Evolutionary conservation across 1,284 basidiomycete genomes (phyloP).

Genomic region (Microbotryum lychnidis-dioicae): DNA sequence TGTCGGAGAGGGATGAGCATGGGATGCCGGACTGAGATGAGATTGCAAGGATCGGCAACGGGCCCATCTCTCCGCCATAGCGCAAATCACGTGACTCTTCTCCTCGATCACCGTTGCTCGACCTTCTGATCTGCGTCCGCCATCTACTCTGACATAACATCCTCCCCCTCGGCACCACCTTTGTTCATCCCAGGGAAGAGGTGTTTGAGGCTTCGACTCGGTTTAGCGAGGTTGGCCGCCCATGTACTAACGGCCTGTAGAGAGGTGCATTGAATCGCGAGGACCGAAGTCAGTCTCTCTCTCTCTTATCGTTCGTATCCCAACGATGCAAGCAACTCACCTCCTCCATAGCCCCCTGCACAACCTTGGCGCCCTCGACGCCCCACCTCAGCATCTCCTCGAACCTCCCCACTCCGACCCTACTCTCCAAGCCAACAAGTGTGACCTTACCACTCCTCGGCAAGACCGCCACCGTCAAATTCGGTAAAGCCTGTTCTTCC

Average conservation of each 20-base stretch:
- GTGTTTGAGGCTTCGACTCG: slow-evolving; percentile 3
- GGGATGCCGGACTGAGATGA: too few relatives aligned
- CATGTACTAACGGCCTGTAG: slow-evolving; percentile 16
- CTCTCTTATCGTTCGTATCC: neutral
- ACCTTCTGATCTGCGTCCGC: too few relatives aligned
- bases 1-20: too few relatives aligned
- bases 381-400: slow-evolving; percentile 77
- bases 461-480: slow-evolving; percentile 78
- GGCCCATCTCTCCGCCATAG: too few relatives aligned
- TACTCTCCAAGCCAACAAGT: slow-evolving; percentile 83
- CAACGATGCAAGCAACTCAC: neutral
- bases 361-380: slow-evolving; percentile 63
- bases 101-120: too few relatives aligned
- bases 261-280: neutral
- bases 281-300: neutral
- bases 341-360: slow-evolving; percentile 48
- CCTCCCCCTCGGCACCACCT: slow-evolving; percentile 5
- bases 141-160: slow-evolving; percentile 11
- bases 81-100: too few relatives aligned
- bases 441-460: slow-evolving; percentile 73
- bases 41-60: too few relatives aligned
- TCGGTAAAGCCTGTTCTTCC: slow-evolving; percentile 84
- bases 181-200: slow-evolving; percentile 17
- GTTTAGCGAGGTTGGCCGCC: slow-evolving; percentile 13
- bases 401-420: slow-evolving; percentile 86